Percentiles rank a stretch among this genome's conserved stretches.
These are phyloP conservation scores for Candida fluviatilis DNA, from an alignment of 805 yeast species.

Conservation along the genomic window DNA sequence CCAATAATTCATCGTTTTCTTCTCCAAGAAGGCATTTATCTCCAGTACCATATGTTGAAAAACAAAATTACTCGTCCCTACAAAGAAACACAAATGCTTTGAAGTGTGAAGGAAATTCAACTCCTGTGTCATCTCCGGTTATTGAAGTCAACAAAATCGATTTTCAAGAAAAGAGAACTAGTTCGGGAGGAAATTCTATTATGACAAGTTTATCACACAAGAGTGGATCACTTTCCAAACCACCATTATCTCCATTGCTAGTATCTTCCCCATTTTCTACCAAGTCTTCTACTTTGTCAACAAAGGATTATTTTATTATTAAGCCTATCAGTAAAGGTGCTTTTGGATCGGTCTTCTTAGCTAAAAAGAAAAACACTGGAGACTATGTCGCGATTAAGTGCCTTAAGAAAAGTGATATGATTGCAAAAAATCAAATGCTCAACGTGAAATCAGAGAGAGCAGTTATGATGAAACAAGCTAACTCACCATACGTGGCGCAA, in stretches of 20 bases:
- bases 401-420: conserved; percentile 89
- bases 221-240: conserved; percentile 26
- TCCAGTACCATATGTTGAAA: conserved; percentile 42
- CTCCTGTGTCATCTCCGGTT: conserved; percentile 60
- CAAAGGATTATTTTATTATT: conserved; percentile 82
- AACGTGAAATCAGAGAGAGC: conserved; percentile 95
- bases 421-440: conserved; percentile 92
- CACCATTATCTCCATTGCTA: conserved; percentile 77
- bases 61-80: conserved; percentile 57
- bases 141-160: conserved; percentile 16
- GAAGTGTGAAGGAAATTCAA: conserved; percentile 9
- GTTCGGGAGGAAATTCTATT: conserved; percentile 15
- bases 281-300: conserved; percentile 55
- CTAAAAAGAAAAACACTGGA: conserved; percentile 79
- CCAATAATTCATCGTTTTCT: conserved; percentile 25
- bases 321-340: conserved; percentile 97
- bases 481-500: conserved; percentile 89
- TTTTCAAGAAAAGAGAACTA: conserved; percentile 10
- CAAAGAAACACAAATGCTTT: conserved; percentile 44
- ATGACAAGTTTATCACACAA: conserved; percentile 1
- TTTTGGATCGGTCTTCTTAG: conserved; percentile 90
- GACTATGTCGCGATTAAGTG: conserved; percentile 95
- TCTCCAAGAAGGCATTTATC: conserved; percentile 60
- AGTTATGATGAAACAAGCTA: conserved; percentile 95
- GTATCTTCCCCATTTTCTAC: conserved; percentile 57